Base-by-base conservation (phyloP, 1,139 yeast genomes). In the Yamadazyma aaseri region DNA sequence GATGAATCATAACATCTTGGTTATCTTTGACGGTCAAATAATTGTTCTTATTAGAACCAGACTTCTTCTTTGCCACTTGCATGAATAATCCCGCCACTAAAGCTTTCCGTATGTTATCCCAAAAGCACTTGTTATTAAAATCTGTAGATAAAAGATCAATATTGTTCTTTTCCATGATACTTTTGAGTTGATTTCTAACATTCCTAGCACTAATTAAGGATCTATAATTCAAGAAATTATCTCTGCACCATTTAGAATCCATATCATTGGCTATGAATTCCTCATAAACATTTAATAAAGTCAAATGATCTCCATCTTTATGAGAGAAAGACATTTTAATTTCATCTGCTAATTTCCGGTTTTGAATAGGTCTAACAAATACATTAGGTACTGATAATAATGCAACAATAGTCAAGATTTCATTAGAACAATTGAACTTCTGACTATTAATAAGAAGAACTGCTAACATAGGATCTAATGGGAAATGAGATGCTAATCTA, bases 401-500 rank as follows among this genome's bases (percentile, higher is more conserved):
- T 3, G 97, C 94, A 6, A 92, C 95, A 43, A 92, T 81, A 5
- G 96, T 78, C 44, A 92, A 70, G 28, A 92, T 78, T 58, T 92
- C 97, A 56, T 87, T 84, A 5, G 96, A 83, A 63, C 97, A 92
- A 38, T 78, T 66, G 64, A 80, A 86, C 38, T 82, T 87, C 2
- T 94, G 85, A 1, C 96, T 80, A 6, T 89, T 87, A 50, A 92
- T 86, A 47, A 92, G 72, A 83, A 92, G 79, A 22, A 87, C 96
- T 1, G 97, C 97, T 41, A 90, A 67, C 81, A 86, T 84, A 20
- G 98, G 98, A 58, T 92, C 98, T 50, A 92, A 69, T 31, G 98
- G 98, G 73, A 92, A 92, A 48, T 86, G 86, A 2, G 96, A 86
- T 1, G 96, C 94, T 49, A 81, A 61, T 49, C 96, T 75, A 38